Percentiles rank a stretch among this genome's conserved stretches.
phyloP scores from a whole-genome alignment of 1,284 basidiomycete species.

The Lentinula novae-zelandiae region DNA sequence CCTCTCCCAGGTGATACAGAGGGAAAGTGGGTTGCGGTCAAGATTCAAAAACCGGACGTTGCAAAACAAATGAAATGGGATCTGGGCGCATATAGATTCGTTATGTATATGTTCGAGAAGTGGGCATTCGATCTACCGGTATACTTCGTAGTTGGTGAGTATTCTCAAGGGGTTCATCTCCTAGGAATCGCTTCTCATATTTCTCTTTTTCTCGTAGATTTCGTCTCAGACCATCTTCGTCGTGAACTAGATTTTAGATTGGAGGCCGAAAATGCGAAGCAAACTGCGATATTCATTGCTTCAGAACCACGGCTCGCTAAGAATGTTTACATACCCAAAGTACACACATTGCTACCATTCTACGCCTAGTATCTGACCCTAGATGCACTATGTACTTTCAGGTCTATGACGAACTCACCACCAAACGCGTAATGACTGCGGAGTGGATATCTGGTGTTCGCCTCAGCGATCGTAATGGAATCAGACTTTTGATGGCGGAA shows the following conservation, averaged over 20 bases:
- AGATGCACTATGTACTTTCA: background rate
- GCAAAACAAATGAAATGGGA: constrained; percentile 84
- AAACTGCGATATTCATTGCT: constrained; percentile 56
- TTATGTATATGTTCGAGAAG: constrained; percentile 75
- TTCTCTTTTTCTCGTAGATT: constrained; percentile 41
- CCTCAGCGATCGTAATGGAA: constrained; percentile 63
- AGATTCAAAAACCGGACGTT: constrained; percentile 89
- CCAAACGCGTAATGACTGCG: constrained; percentile 77
- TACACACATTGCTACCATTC: background rate
- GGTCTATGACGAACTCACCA: constrained; percentile 72
- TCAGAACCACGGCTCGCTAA: constrained; percentile 63
- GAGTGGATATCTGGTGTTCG: constrained; percentile 86
- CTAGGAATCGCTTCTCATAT: background rate
- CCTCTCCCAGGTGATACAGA: constrained; percentile 37
- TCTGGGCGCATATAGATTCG: constrained; percentile 56
- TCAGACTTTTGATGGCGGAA: constrained; percentile 59
- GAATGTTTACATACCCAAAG: constrained; percentile 73
- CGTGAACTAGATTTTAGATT: constrained; percentile 78
- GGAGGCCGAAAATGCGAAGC: constrained; percentile 68
- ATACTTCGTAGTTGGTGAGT: constrained; percentile 69
- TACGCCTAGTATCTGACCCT: background rate
- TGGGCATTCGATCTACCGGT: constrained; percentile 76
- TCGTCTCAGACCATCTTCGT: constrained; percentile 77
- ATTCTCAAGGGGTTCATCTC: background rate
- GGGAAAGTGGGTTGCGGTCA: constrained; percentile 77